Percentiles rank a stretch among this genome's conserved stretches.
Conservation (phyloP, 495 filamentous ascomycete genomes). For the Penicillium bovifimosum region DNA sequence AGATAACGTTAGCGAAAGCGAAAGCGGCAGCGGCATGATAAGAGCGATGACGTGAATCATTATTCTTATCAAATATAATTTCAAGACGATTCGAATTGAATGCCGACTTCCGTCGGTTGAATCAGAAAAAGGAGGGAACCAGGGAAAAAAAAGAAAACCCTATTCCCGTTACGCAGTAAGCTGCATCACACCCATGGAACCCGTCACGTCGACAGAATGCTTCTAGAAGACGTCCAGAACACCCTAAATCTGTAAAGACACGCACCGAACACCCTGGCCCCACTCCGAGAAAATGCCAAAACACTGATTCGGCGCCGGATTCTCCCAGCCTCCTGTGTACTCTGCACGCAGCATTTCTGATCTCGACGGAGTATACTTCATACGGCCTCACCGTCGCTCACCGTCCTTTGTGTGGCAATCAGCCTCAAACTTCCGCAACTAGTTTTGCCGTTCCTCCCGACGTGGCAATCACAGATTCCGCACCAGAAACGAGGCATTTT, state of each 20-base stretch:
- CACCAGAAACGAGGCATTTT: slow-evolving; percentile 21
- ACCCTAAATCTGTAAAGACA: slow-evolving; percentile 12
- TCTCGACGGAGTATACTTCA: not conserved
- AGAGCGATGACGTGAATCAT: slow-evolving; percentile 26
- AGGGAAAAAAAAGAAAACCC: not conserved
- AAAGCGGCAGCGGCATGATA: slow-evolving; percentile 23
- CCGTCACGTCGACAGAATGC: slow-evolving; percentile 5
- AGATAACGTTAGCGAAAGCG: not conserved
- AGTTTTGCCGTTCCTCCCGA: not conserved
- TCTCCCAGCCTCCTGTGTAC: slow-evolving; percentile 10
- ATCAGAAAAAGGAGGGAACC: not conserved
- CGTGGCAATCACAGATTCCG: not conserved
- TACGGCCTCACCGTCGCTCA: not conserved
- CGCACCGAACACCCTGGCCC: slow-evolving; percentile 8
- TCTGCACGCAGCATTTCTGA: slow-evolving; percentile 2
- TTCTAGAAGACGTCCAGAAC: slow-evolving; percentile 25
- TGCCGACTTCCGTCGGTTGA: slow-evolving; percentile 11
- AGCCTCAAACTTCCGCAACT: slow-evolving; percentile 2
- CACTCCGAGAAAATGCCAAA: slow-evolving; percentile 4
- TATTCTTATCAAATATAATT: slow-evolving; percentile 20
- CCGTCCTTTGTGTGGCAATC: slow-evolving; percentile 10
- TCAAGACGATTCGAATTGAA: not conserved
- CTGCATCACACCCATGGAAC: slow-evolving; percentile 15
- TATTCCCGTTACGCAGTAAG: not conserved
- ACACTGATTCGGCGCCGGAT: not conserved